Conservation (phyloP, 1,139 yeast species). For the Saccharomycopsis phalli region DNA sequence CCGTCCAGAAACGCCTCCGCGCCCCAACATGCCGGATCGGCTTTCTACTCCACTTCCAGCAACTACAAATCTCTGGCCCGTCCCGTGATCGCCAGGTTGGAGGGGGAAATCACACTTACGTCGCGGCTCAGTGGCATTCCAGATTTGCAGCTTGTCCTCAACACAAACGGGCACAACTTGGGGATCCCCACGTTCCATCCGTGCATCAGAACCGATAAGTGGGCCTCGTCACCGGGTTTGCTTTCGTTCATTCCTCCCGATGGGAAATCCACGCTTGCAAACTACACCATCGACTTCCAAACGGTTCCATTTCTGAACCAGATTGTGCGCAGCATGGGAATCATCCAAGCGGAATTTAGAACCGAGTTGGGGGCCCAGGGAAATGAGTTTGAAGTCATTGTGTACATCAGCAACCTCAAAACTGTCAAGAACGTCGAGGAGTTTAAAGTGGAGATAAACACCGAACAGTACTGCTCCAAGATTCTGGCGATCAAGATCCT, state of each 20-base stretch:
- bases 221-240: conserved; percentile 34
- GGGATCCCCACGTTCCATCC: conserved; percentile 40
- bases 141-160: conserved; percentile 48
- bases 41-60: conserved; percentile 11
- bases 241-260: conserved; percentile 83
- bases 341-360: conserved; percentile 50
- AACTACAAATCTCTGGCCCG: conserved; percentile 23
- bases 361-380: conserved; percentile 50
- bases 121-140: conserved; percentile 75
- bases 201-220: conserved; percentile 35
- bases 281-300: conserved; percentile 49
- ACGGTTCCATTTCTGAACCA: conserved; percentile 23
- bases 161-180: conserved; percentile 35
- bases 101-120: conserved; percentile 56
- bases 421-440: conserved; percentile 50
- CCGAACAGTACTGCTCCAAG: conserved; percentile 26
- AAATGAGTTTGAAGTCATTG: conserved; percentile 70
- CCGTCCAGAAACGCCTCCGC: conserved; percentile 20
- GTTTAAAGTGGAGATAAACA: conserved; percentile 42
- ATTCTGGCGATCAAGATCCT: conserved; percentile 36
- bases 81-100: conserved; percentile 50
- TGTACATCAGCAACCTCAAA: conserved; percentile 45
- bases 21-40: conserved; percentile 10
- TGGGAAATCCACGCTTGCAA: conserved; percentile 58
- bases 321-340: conserved; percentile 35